Conservation (phyloP, 805 yeast species). For the Saturnispora besseyi region DNA sequence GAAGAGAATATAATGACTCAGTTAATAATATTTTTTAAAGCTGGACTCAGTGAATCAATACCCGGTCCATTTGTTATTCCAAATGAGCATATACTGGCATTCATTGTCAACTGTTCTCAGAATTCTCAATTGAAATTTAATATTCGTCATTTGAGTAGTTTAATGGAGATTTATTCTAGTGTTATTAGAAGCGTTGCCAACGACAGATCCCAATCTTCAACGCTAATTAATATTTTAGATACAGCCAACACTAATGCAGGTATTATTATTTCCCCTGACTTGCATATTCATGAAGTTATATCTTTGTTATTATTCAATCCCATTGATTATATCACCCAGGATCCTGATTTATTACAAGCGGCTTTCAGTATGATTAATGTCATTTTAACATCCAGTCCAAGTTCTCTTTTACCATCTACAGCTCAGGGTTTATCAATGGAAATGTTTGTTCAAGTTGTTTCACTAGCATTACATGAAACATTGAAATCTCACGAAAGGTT, state of each 20-base stretch:
- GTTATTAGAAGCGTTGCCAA: slow-evolving; percentile 26
- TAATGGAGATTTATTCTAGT: slow-evolving; percentile 31
- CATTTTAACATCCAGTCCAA: slow-evolving; percentile 9
- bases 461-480: slow-evolving; percentile 27
- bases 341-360: slow-evolving; percentile 52
- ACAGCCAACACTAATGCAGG: not conserved
- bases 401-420: slow-evolving; percentile 31
- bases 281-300: slow-evolving; percentile 27
- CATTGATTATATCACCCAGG: slow-evolving; percentile 30
- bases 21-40: slow-evolving; percentile 51
- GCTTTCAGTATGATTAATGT: slow-evolving; percentile 38
- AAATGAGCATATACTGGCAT: slow-evolving; percentile 32
- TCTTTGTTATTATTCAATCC: slow-evolving; percentile 31
- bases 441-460: not conserved
- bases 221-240: not conserved
- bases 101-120: slow-evolving; percentile 29
- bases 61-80: slow-evolving; percentile 61
- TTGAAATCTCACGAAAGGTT: slow-evolving; percentile 44
- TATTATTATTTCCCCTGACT: slow-evolving; percentile 12
- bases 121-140: slow-evolving; percentile 27
- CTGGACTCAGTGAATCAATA: slow-evolving; percentile 53
- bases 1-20: slow-evolving; percentile 50
- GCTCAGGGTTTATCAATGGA: slow-evolving; percentile 5
- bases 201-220: slow-evolving; percentile 2
- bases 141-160: slow-evolving; percentile 7